These are phyloP conservation scores for Grosmannia penicillata DNA, from an alignment of 2,329 filamentous ascomycete genomes.

Conservation along the genomic window DNA sequence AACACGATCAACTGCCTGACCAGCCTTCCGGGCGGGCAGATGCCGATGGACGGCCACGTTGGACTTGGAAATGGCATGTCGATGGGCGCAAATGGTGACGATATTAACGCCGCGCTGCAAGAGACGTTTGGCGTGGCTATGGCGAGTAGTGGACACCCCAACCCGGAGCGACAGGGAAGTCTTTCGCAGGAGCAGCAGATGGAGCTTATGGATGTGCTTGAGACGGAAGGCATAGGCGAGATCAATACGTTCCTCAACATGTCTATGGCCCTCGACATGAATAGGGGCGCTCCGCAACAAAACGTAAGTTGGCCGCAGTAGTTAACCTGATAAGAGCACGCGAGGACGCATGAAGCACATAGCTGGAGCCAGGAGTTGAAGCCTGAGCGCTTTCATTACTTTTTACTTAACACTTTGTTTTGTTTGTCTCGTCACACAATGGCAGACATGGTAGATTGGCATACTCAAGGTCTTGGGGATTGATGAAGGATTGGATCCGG, in stretches of 20 bases:
- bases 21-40: conserved; percentile 7
- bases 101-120: conserved; percentile 1
- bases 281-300: background rate
- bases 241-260: conserved; percentile 44
- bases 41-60: background rate
- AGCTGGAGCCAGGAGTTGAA: no score
- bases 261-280: conserved; percentile 17
- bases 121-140: conserved; percentile 6
- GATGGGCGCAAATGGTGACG: background rate
- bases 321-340: no score
- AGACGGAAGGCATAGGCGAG: conserved; percentile 50
- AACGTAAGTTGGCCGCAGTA: background rate
- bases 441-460: no score
- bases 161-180: conserved; percentile 44
- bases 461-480: no score
- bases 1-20: conserved; percentile 3
- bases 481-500: no score
- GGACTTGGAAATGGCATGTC: background rate
- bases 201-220: conserved; percentile 68
- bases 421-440: no score
- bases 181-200: conserved; percentile 69
- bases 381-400: no score
- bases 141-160: conserved; percentile 7
- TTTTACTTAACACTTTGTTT: no score
- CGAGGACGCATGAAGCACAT: no score